Percentiles rank a stretch among this genome's conserved stretches.
These are phyloP conservation scores for Fusarium anguioides DNA, from an alignment of 2,329 filamentous ascomycete species.

Conservation along the genomic window DNA sequence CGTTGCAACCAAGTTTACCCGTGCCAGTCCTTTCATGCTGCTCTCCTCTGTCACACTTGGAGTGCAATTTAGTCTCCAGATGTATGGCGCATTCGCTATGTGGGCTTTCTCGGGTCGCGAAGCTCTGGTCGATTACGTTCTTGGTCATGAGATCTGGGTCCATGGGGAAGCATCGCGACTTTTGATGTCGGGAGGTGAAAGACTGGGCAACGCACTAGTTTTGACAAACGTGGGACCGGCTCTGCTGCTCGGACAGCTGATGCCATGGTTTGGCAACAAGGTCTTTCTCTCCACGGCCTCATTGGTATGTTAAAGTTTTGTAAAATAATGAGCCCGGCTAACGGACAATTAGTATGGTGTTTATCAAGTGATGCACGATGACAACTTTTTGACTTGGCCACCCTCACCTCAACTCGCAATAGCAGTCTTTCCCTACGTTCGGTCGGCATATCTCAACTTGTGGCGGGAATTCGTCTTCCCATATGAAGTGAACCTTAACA, in stretches of 20 bases:
- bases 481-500: slow-evolving; percentile 62
- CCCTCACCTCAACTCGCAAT: slow-evolving; percentile 64
- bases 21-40: slow-evolving; percentile 71
- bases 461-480: slow-evolving; percentile 59
- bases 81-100: slow-evolving; percentile 64
- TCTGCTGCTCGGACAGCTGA: slow-evolving; percentile 57
- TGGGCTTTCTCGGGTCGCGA: slow-evolving; percentile 64
- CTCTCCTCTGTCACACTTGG: slow-evolving; percentile 66
- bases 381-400: slow-evolving; percentile 63
- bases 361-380: slow-evolving; percentile 57
- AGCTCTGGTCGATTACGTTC: slow-evolving; percentile 56
- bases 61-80: slow-evolving; percentile 62
- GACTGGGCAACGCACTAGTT: slow-evolving; percentile 50
- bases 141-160: slow-evolving; percentile 48
- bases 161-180: slow-evolving; percentile 41
- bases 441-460: slow-evolving; percentile 58
- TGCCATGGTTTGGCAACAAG: slow-evolving; percentile 57
- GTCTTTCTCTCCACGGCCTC: slow-evolving; percentile 56
- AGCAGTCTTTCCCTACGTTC: slow-evolving; percentile 60
- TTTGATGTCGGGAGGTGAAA: slow-evolving; percentile 44
- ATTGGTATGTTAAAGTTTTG: slow-evolving; percentile 49
- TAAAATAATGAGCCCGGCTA: neutral
- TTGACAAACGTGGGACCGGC: slow-evolving; percentile 60
- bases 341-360: slow-evolving; percentile 57
- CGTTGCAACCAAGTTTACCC: slow-evolving; percentile 65